These are phyloP conservation scores for Hanseniaspora lindneri DNA, from an alignment of 805 yeast species.

Conservation along the genomic window DNA sequence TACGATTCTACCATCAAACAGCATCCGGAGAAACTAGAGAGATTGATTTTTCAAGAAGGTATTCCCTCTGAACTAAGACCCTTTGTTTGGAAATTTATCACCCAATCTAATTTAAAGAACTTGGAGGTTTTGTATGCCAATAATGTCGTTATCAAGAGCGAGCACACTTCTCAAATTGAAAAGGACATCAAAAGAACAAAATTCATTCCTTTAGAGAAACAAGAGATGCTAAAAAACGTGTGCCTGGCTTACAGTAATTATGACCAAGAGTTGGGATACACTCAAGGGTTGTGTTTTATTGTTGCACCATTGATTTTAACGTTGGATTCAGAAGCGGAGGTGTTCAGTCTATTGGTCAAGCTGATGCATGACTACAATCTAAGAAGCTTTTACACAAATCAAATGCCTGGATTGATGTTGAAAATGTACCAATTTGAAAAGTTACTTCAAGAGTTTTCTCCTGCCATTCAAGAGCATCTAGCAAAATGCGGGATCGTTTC, in stretches of 20 bases:
- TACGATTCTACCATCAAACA: conserved; percentile 54
- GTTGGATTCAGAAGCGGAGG: conserved; percentile 56
- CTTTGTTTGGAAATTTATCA: conserved; percentile 81
- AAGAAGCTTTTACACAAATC: conserved; percentile 66
- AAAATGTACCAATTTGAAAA: conserved; percentile 84
- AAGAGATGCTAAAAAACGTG: conserved; percentile 56
- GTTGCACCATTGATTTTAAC: conserved; percentile 74
- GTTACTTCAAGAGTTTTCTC: conserved; percentile 62
- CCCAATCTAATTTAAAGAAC: conserved; percentile 59
- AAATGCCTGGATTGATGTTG: conserved; percentile 86
- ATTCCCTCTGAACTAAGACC: conserved; percentile 80
- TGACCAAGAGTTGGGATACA: conserved; percentile 91
- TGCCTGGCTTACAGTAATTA: conserved; percentile 73
- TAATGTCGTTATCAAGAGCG: conserved; percentile 43
- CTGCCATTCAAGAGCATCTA: conserved; percentile 62
- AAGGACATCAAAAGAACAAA: conserved; percentile 80
- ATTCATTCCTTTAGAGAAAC: conserved; percentile 53
- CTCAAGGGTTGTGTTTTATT: conserved; percentile 95
- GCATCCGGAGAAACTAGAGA: conserved; percentile 47
- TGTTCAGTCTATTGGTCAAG: conserved; percentile 67
- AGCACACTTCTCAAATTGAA: conserved; percentile 62
- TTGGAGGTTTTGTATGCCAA: conserved; percentile 28
- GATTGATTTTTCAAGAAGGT: conserved; percentile 52
- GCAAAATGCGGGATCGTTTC: conserved; percentile 77
- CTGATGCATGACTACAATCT: conserved; percentile 79